Evolutionary conservation across 257 asterid genomes (phyloP), one percentile per base, ranked within the genome.

Genomic region (Scutellaria galericulata): DNA sequence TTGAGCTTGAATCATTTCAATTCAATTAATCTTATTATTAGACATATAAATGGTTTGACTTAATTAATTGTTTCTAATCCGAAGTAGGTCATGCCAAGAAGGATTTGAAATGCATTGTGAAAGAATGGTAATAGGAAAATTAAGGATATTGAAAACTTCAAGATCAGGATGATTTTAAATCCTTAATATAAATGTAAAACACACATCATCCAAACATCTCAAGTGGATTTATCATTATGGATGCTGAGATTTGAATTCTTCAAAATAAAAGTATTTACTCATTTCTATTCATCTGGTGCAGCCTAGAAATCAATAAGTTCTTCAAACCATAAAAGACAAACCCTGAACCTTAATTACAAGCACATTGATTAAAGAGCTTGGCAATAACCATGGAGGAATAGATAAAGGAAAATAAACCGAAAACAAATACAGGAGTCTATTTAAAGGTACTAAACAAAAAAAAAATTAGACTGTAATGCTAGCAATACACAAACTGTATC

Each of bases 21-120:
- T 46, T 24, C 15, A 6, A 31, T 9, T 15, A 18, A 18, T 46
- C 58, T 20, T 4, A 27, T 35, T 18, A 42, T 42, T 13, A 3
- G 22, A 56, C 6, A 44, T 74, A 12, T 70, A 24, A 65, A 55
- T 6, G 39, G 41, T 54, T 56, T 15, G 50, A 51, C n/a, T 73
- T 31, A 11, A 71, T 9, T 7, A 51, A 15, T 7, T 72, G 46
- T 24, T 62, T 55, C 1, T 37, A 14, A 12, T 57, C 45, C 45
- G 15, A 68, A 14, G 24, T 37, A 41, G 13, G 51, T 40, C 31
- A 39, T n/a, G 59, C 8, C 44, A 72, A 61, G 37, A 61, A 31
- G 40, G 14, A 35, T 51, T 66, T n/a, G 13, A 66, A n/a, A 35
- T n/a, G 50, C 72, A 8, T 35, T 35, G 13, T 50, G 6, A n/a